A percentile compares a stretch with the other conserved stretches of the same genome.
Conservation (phyloP, 305 asterid species). For the Solanum hybrid region DNA sequence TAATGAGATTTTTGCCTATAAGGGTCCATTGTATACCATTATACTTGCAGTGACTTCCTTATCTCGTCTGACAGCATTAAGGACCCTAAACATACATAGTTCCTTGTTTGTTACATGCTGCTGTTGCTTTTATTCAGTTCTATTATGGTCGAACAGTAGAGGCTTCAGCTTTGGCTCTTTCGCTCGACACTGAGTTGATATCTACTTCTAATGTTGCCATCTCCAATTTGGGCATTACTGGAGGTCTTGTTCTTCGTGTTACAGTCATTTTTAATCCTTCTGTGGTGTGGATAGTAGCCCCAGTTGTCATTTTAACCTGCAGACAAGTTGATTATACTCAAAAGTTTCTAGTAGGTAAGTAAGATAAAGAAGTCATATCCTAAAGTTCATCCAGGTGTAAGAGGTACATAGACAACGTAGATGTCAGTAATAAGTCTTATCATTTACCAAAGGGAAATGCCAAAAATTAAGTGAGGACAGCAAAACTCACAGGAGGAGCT, state of each 20-base stretch:
- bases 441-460: too few species aligned
- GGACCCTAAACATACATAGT: background rate
- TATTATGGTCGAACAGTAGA: background rate
- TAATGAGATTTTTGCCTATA: background rate
- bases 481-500: too few species aligned
- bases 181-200: constrained; percentile 24
- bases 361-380: background rate
- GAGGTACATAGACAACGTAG: background rate
- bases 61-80: background rate
- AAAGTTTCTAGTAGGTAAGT: background rate
- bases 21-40: background rate
- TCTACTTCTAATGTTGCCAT: constrained; percentile 31
- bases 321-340: constrained; percentile 1
- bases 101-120: background rate
- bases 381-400: background rate
- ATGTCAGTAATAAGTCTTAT: too few species aligned
- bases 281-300: constrained; percentile 97
- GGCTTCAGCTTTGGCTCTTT: constrained; percentile 31
- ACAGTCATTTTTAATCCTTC: constrained; percentile 86
- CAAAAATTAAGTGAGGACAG: too few species aligned
- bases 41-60: background rate
- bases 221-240: constrained; percentile 51
- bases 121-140: background rate
- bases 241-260: constrained; percentile 56
- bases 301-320: constrained; percentile 95